These are phyloP conservation scores for Mallotus repandus DNA, from an alignment of 441 rosid species.

Conservation along the genomic window DNA sequence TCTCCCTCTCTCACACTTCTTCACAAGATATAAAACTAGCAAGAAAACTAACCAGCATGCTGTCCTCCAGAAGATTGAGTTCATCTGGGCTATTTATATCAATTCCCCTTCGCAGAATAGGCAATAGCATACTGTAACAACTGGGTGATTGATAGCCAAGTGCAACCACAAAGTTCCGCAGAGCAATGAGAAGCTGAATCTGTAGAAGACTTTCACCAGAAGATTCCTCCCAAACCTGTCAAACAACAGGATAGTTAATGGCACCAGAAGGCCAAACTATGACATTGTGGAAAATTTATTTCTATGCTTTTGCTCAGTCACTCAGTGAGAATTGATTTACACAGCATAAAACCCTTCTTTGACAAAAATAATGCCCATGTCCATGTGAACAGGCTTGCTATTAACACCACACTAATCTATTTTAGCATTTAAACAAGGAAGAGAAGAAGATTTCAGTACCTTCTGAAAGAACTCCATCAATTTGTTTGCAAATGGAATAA, in stretches of 20 bases:
- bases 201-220: slow-evolving; percentile 95
- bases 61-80: slow-evolving; percentile 93
- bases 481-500: slow-evolving; percentile 74
- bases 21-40: slow-evolving; percentile 13
- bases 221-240: slow-evolving; percentile 95
- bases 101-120: slow-evolving; percentile 83
- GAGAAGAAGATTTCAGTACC: slow-evolving; percentile 42
- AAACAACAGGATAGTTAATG: slow-evolving; percentile 14
- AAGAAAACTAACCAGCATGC: slow-evolving; percentile 71
- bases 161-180: slow-evolving; percentile 84
- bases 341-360: background rate
- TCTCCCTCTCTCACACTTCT: background rate
- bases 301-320: background rate
- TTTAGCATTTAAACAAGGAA: background rate
- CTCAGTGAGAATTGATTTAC: background rate
- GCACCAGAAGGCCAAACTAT: background rate
- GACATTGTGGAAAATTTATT: background rate
- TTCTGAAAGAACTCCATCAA: slow-evolving; percentile 85
- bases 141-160: slow-evolving; percentile 87
- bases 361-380: background rate
- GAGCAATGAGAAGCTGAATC: slow-evolving; percentile 97
- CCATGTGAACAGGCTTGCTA: background rate
- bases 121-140: slow-evolving; percentile 72
- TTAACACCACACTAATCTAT: background rate
- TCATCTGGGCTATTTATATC: slow-evolving; percentile 91